These are phyloP conservation scores for Astrothelium subdiscretum DNA, from an alignment of 495 filamentous ascomycete genomes.

Conservation along the genomic window DNA sequence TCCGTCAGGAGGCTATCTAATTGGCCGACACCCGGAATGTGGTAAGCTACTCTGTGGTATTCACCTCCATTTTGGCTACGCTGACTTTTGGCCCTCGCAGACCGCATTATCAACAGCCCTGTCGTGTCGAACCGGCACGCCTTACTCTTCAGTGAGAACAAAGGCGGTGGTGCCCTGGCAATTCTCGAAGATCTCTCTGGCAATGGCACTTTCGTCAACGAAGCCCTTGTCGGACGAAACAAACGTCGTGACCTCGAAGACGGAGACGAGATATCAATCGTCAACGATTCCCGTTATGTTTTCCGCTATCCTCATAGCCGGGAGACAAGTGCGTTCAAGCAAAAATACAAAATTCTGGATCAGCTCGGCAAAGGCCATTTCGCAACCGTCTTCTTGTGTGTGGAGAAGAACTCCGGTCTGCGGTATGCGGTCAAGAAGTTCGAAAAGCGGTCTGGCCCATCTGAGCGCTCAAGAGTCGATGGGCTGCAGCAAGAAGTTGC, in stretches of 20 bases:
- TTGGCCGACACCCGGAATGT: conserved; percentile 89
- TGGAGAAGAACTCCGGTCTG: conserved; percentile 71
- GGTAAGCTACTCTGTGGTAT: conserved; percentile 43
- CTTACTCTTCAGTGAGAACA: conserved; percentile 78
- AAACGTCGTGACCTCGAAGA: conserved; percentile 78
- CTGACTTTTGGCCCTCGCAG: conserved; percentile 31
- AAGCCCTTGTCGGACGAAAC: conserved; percentile 82
- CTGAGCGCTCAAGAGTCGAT: conserved; percentile 71
- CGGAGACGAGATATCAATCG: conserved; percentile 77
- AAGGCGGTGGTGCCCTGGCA: conserved; percentile 64
- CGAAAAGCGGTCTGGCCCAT: conserved; percentile 63
- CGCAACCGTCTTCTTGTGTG: conserved; percentile 84
- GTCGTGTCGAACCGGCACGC: conserved; percentile 96
- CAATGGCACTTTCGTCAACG: conserved; percentile 95
- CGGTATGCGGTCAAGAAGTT: conserved; percentile 92
- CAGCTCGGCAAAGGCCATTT: conserved; percentile 95
- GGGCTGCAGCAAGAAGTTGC: conserved; percentile 91
- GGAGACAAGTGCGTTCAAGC: conserved; percentile 63
- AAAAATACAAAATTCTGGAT: conserved; percentile 74
- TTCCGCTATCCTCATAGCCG: conserved; percentile 79
- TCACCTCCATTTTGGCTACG: too few species aligned
- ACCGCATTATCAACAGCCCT: conserved; percentile 64
- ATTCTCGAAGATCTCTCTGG: conserved; percentile 87
- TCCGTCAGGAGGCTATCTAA: conserved; percentile 73
- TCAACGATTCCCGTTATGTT: conserved; percentile 71